These are phyloP conservation scores for Hepatocystis sp. DNA, from an alignment of 169 alveolate species.

Conservation along the genomic window DNA sequence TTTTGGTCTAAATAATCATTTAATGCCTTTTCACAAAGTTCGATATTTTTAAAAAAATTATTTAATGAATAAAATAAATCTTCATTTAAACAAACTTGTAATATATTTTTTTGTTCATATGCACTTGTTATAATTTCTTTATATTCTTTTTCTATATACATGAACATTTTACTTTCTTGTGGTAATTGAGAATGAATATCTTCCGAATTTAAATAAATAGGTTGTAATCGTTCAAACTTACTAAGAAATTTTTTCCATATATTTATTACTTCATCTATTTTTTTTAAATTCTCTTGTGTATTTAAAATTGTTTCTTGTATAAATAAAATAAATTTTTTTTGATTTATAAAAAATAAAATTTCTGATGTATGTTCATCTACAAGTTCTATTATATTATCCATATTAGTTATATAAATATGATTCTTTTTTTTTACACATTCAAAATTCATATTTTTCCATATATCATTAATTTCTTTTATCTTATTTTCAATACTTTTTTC, in stretches of 20 bases:
- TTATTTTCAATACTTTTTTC: constrained; percentile 96
- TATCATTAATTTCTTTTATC: constrained; percentile 89
- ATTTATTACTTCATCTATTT: constrained; percentile 93
- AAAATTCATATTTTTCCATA: constrained; percentile 93
- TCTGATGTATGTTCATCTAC: constrained; percentile 88
- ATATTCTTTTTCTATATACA: constrained; percentile 94
- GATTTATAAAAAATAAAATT: constrained; percentile 75
- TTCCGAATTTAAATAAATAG: constrained; percentile 96
- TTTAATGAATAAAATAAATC: constrained; percentile 91
- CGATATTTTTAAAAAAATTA: constrained; percentile 91
- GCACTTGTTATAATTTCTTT: constrained; percentile 95
- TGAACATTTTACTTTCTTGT: constrained; percentile 95
- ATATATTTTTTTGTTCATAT: constrained; percentile 90
- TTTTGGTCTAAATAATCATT: constrained; percentile 96
- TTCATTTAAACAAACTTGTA: constrained; percentile 94
- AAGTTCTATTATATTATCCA: constrained; percentile 92
- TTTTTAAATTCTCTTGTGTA: constrained; percentile 90
- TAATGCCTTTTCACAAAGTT: constrained; percentile 95
- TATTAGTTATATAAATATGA: constrained; percentile 91
- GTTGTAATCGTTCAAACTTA: constrained; percentile 95
- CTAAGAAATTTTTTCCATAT: constrained; percentile 96
- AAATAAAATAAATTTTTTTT: constrained; percentile 92
- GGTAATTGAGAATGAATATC: constrained; percentile 97
- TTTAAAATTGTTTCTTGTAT: constrained; percentile 91
- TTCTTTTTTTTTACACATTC: constrained; percentile 90